Percentiles rank a stretch among this genome's conserved stretches.
Conservation (phyloP, 352 stramenopile genomes). For the Halophytophthora polymorphica region DNA sequence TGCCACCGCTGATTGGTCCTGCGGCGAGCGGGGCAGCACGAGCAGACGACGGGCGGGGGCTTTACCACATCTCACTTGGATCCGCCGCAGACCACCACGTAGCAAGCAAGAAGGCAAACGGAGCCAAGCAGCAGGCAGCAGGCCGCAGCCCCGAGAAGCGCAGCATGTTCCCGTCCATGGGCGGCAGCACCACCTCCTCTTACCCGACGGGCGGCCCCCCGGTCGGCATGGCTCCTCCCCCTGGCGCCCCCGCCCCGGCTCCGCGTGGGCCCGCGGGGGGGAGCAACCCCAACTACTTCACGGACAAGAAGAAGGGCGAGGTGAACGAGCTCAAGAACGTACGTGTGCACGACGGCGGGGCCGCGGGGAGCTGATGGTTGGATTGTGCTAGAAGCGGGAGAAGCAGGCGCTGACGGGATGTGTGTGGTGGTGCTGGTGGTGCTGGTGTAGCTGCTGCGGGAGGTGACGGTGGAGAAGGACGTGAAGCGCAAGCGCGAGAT, state of each 20-base stretch:
- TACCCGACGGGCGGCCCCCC: constrained; percentile 21
- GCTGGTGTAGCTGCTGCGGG: constrained; percentile 87
- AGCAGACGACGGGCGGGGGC: too few relatives aligned
- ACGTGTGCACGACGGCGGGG: constrained; percentile 19
- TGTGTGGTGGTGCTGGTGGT: neutral
- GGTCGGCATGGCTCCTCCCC: constrained; percentile 18
- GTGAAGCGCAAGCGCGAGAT: constrained; percentile 98
- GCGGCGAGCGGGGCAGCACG: too few relatives aligned
- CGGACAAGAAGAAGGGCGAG: constrained; percentile 94
- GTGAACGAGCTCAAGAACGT: constrained; percentile 95
- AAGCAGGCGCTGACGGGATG: neutral
- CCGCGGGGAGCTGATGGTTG: too few relatives aligned
- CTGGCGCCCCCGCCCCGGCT: constrained; percentile 8
- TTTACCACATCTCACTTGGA: too few relatives aligned
- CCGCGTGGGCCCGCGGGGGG: constrained; percentile 22
- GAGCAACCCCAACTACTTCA: constrained; percentile 79
- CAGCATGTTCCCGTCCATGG: constrained; percentile 31
- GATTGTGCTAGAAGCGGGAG: too few relatives aligned
- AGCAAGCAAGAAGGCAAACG: too few relatives aligned
- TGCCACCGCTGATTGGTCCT: too few relatives aligned
- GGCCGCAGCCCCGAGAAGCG: too few relatives aligned
- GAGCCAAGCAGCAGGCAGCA: too few relatives aligned
- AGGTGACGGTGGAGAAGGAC: constrained; percentile 96
- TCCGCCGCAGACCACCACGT: too few relatives aligned
- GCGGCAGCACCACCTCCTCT: constrained; percentile 29